phyloP scores from a whole-genome alignment of 176 grass and related monocot genomes.

The Carex scoparia region DNA sequence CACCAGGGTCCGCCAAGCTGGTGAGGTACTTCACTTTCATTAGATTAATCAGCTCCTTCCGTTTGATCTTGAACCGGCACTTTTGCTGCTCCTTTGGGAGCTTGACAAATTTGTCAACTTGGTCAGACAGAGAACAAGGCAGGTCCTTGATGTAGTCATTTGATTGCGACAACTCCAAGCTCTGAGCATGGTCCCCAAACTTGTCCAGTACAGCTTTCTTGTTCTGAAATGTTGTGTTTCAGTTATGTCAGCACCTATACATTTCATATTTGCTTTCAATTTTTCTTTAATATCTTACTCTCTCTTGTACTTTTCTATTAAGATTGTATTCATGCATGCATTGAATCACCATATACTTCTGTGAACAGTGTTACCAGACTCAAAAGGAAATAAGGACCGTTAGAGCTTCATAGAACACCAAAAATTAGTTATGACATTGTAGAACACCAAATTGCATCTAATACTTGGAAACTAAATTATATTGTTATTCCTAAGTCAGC shows the following conservation, averaged over 20 bases:
- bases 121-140: constrained; percentile 10
- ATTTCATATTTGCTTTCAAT: background rate
- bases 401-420: constrained; percentile 1
- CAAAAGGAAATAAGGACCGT: background rate
- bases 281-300: background rate
- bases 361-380: background rate
- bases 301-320: background rate
- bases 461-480: background rate
- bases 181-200: background rate
- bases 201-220: constrained; percentile 40
- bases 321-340: background rate
- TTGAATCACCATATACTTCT: background rate
- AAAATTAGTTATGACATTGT: background rate
- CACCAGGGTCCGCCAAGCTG: constrained; percentile 79
- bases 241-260: background rate
- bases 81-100: constrained; percentile 14
- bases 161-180: constrained; percentile 10
- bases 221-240: constrained; percentile 40
- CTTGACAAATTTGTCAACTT: constrained; percentile 22
- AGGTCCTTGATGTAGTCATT: constrained; percentile 40
- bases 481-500: background rate
- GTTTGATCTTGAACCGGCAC: constrained; percentile 24
- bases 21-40: constrained; percentile 54
- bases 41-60: constrained; percentile 46
- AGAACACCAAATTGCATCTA: background rate